Evolutionary conservation across 2,329 filamentous ascomycete species (phyloP).

Genomic region (Alternaria infectoria): DNA sequence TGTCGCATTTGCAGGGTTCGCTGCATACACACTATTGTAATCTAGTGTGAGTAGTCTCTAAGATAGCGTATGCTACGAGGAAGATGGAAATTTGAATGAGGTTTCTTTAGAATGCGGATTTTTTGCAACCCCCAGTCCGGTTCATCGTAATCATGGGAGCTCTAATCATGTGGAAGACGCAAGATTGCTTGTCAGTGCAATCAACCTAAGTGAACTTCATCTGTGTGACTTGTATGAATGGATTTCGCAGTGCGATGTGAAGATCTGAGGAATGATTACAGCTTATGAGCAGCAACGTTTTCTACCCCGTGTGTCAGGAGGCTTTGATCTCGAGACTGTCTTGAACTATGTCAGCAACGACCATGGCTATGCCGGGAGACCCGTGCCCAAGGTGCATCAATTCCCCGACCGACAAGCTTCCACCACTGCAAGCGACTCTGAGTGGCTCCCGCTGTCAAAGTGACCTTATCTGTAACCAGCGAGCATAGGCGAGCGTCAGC

Average conservation of each 20-base stretch:
- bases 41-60: neutral
- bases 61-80: neutral
- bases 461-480: conserved; percentile 5
- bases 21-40: neutral
- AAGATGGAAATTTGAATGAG: neutral
- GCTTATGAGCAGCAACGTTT: neutral
- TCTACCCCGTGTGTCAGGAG: neutral
- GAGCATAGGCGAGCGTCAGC: neutral
- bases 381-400: neutral
- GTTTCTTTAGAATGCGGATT: neutral
- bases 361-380: neutral
- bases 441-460: conserved; percentile 12
- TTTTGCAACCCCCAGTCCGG: neutral
- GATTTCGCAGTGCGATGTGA: neutral
- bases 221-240: neutral
- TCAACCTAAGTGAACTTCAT: neutral
- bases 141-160: neutral
- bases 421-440: neutral
- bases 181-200: neutral
- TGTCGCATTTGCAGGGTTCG: neutral
- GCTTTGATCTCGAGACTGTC: neutral
- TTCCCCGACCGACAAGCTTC: conserved; percentile 4
- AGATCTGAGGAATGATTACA: neutral
- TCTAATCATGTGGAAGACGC: neutral
- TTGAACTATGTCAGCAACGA: neutral